Conservation (phyloP, 2,329 filamentous ascomycete species). For the Penicillium brasilianum region DNA sequence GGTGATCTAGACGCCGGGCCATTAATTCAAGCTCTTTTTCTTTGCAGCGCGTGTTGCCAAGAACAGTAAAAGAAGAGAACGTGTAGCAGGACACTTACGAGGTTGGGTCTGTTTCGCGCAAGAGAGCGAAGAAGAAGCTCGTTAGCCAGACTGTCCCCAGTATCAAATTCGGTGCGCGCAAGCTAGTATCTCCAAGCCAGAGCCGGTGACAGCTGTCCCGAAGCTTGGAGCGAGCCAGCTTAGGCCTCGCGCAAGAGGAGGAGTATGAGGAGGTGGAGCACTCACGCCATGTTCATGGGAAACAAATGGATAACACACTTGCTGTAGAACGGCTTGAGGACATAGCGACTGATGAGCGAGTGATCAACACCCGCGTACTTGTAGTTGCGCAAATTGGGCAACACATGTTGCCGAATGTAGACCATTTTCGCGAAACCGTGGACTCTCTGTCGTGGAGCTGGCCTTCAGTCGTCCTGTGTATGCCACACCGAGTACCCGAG, state of each 20-base stretch:
- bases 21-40: not conserved
- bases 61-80: not conserved
- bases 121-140: slow-evolving; percentile 11
- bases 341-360: slow-evolving; percentile 86
- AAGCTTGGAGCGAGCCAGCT: slow-evolving; percentile 18
- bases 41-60: not conserved
- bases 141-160: slow-evolving; percentile 12
- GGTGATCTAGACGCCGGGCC: slow-evolving; percentile 67
- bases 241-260: not conserved
- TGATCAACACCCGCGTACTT: slow-evolving; percentile 93
- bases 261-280: slow-evolving; percentile 34
- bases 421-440: slow-evolving; percentile 67
- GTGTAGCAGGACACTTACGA: slow-evolving; percentile 43
- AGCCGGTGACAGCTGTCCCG: not conserved
- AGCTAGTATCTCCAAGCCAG: not conserved
- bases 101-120: slow-evolving; percentile 50
- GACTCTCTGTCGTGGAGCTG: not conserved
- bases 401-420: slow-evolving; percentile 90
- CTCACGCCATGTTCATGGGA: slow-evolving; percentile 89
- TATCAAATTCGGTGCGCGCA: too few species aligned
- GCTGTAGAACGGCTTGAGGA: slow-evolving; percentile 97
- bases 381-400: slow-evolving; percentile 89
- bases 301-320: slow-evolving; percentile 93
- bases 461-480: not conserved
- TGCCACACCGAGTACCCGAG: not conserved